Conservation (phyloP, 78 protist genomes). For the Dictyostelium citrinum region DNA sequence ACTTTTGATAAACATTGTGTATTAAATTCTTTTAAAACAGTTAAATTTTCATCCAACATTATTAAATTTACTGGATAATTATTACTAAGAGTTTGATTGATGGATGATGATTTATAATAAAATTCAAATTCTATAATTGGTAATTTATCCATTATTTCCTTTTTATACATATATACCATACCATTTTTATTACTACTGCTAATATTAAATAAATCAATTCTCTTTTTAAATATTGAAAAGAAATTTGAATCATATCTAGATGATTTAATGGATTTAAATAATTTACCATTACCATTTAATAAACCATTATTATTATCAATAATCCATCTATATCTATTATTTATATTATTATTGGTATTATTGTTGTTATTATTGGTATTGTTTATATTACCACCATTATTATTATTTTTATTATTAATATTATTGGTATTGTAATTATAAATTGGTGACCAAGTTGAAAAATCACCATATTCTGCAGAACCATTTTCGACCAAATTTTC, state of each 20-base stretch:
- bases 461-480: background rate
- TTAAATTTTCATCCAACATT: background rate
- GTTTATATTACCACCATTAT: too few relatives aligned
- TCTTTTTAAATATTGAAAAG: background rate
- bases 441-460: background rate
- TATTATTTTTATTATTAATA: too few relatives aligned
- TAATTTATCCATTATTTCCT: background rate
- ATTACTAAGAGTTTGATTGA: background rate
- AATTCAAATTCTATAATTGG: slow-evolving; percentile 51
- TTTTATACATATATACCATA: background rate
- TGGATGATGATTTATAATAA: background rate
- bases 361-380: too few relatives aligned
- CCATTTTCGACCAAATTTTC: slow-evolving; percentile 3
- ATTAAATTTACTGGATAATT: background rate
- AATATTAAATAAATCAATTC: background rate
- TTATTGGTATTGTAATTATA: background rate
- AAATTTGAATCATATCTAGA: background rate
- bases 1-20: background rate
- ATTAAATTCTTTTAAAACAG: background rate
- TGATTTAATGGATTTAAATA: background rate
- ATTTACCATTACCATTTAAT: background rate
- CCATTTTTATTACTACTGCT: background rate
- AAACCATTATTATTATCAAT: background rate
- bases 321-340: background rate
- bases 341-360: background rate